These are phyloP conservation scores for Microcyclospora pomicola DNA, from an alignment of 2,329 filamentous ascomycete genomes.

Conservation along the genomic window DNA sequence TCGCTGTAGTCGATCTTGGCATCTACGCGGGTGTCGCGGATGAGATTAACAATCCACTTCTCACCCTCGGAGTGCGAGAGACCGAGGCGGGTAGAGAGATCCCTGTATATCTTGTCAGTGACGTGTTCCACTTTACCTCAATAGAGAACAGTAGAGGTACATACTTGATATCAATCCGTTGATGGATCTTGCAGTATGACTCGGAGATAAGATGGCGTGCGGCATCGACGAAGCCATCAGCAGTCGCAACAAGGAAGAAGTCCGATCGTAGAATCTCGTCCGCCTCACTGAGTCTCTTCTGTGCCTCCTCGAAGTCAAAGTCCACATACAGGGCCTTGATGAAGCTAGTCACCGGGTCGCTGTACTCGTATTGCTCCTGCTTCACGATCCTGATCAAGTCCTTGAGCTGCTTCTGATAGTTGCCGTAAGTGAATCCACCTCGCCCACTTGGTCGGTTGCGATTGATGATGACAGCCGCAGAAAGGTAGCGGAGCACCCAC, in stretches of 20 bases:
- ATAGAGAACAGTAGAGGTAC: constrained; percentile 13
- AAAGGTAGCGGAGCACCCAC: constrained; percentile 89
- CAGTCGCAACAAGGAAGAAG: constrained; percentile 81
- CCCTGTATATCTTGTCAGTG: constrained; percentile 34
- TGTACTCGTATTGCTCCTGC: constrained; percentile 97
- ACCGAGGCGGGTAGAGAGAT: constrained; percentile 81
- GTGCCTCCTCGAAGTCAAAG: constrained; percentile 95
- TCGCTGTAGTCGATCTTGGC: constrained; percentile 99
- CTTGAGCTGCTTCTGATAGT: constrained; percentile 98
- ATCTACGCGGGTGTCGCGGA: constrained; percentile 91
- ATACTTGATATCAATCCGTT: constrained; percentile 88
- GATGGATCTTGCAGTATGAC: constrained; percentile 99
- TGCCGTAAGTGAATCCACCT: constrained; percentile 83
- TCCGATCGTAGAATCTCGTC: constrained; percentile 85
- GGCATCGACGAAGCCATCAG: constrained; percentile 83
- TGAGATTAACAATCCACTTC: constrained; percentile 99
- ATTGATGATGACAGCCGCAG: constrained; percentile 89
- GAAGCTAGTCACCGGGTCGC: constrained; percentile 89
- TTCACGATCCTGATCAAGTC: constrained; percentile 89
- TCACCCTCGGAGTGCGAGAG: constrained; percentile 89
- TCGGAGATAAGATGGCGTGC: constrained; percentile 95
- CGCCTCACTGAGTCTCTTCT: constrained; percentile 71
- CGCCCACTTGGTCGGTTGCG: constrained; percentile 64
- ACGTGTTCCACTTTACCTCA: background rate
- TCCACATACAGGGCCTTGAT: constrained; percentile 90